Percentiles rank a stretch among this genome's conserved stretches.
phyloP scores from a whole-genome alignment of 495 filamentous ascomycete species.

The Trichoderma asperelloides region DNA sequence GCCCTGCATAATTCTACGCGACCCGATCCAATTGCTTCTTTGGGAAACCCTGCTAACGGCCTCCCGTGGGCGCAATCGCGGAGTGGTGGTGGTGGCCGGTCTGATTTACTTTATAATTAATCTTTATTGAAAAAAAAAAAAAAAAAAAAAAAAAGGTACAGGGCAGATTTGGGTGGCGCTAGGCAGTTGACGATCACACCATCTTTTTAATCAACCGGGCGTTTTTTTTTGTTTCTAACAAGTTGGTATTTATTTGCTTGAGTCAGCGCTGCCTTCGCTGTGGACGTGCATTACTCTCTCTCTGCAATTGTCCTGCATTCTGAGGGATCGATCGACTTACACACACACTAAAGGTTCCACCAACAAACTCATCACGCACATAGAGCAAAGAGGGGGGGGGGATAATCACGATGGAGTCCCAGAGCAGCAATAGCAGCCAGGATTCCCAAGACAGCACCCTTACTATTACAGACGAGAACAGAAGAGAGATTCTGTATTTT shows the following conservation, averaged over 20 bases:
- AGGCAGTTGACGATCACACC: too few relatives aligned
- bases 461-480: conserved; percentile 1
- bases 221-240: background rate
- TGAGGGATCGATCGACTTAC: background rate
- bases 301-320: too few relatives aligned
- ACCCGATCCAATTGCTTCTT: background rate
- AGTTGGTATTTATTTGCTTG: background rate
- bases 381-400: background rate
- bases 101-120: too few relatives aligned
- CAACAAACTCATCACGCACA: background rate
- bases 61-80: background rate
- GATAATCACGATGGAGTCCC: background rate
- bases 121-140: too few relatives aligned
- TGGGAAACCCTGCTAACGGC: background rate
- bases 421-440: conserved; percentile 3
- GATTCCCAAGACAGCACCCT: conserved; percentile 9
- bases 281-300: too few relatives aligned
- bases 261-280: too few relatives aligned
- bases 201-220: background rate
- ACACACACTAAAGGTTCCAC: background rate
- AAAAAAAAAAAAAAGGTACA: too few relatives aligned
- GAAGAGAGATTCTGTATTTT: conserved; percentile 23
- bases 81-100: too few relatives aligned
- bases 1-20: background rate
- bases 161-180: too few relatives aligned